These are phyloP conservation scores for Aquilaria malaccensis DNA, from an alignment of 345 rosid species.

Conservation along the genomic window DNA sequence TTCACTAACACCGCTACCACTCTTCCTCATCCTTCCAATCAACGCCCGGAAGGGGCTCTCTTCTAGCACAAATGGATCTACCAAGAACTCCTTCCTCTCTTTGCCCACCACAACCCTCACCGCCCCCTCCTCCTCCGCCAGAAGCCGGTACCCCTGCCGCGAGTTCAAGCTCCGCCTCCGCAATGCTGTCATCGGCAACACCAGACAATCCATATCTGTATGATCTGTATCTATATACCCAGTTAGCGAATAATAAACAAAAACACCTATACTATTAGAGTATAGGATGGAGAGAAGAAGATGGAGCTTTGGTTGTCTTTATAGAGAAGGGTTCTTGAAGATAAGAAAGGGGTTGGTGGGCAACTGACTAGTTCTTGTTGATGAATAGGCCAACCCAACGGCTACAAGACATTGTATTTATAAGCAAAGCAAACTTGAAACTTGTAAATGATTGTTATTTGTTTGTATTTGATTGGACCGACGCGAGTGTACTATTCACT, in stretches of 20 bases:
- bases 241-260: background rate
- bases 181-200: conserved; percentile 41
- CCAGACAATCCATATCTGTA: conserved; percentile 55
- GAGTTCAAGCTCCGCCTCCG: conserved; percentile 28
- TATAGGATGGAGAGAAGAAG: conserved; percentile 3
- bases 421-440: conserved; percentile 15
- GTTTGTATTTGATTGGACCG: background rate
- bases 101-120: conserved; percentile 80
- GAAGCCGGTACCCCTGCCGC: conserved; percentile 37
- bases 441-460: too few species aligned
- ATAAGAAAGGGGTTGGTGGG: conserved; percentile 9
- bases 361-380: conserved; percentile 20
- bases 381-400: conserved; percentile 37
- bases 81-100: conserved; percentile 66
- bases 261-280: background rate
- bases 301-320: conserved; percentile 1
- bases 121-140: conserved; percentile 17
- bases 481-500: too few species aligned
- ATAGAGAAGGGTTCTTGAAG: conserved; percentile 6
- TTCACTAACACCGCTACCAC: background rate
- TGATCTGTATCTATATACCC: background rate
- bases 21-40: conserved; percentile 29
- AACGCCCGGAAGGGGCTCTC: conserved; percentile 60
- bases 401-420: conserved; percentile 14
- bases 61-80: conserved; percentile 53